phyloP scores from a whole-genome alignment of 495 filamentous ascomycete genomes.

The Hyaloscypha bicolor region DNA sequence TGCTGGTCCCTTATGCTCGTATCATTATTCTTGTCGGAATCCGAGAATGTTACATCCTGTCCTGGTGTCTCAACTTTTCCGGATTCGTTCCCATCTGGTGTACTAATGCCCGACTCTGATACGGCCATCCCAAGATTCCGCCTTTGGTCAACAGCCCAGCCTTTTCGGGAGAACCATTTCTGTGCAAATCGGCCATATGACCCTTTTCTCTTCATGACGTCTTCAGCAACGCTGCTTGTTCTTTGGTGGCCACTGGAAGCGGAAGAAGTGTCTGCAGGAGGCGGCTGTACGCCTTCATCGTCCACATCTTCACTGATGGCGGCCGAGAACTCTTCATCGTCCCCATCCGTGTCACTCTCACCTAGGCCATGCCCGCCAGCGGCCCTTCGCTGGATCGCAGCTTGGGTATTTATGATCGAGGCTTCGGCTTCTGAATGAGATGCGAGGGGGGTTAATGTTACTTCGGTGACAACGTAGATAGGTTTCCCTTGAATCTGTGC shows the following conservation, averaged over 20 bases:
- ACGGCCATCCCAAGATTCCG: slow-evolving; percentile 32
- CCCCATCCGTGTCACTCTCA: slow-evolving; percentile 41
- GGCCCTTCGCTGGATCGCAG: slow-evolving; percentile 41
- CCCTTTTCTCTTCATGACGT: slow-evolving; percentile 77
- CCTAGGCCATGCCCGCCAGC: slow-evolving; percentile 34
- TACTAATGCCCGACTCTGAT: slow-evolving; percentile 8
- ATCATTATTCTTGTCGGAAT: slow-evolving; percentile 24
- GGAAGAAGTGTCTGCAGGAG: neutral
- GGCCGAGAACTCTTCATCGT: slow-evolving; percentile 25
- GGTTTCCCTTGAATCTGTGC: slow-evolving; percentile 81
- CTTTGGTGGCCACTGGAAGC: slow-evolving; percentile 20
- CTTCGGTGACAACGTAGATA: slow-evolving; percentile 81
- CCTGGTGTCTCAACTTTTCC: neutral
- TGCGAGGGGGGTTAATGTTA: slow-evolving; percentile 83
- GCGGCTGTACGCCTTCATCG: slow-evolving; percentile 29
- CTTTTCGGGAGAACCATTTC: slow-evolving; percentile 84
- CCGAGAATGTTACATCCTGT: neutral
- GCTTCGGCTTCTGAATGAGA: slow-evolving; percentile 72
- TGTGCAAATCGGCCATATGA: slow-evolving; percentile 86
- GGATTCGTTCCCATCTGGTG: neutral
- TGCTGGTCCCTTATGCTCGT: slow-evolving; percentile 37
- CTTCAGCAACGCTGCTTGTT: slow-evolving; percentile 56
- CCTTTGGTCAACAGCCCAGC: slow-evolving; percentile 54
- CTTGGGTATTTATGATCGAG: slow-evolving; percentile 66
- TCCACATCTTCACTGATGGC: slow-evolving; percentile 34